Evolutionary conservation across 2,329 filamentous ascomycete genomes (phyloP).

Genomic region (Fusarium domesticum): DNA sequence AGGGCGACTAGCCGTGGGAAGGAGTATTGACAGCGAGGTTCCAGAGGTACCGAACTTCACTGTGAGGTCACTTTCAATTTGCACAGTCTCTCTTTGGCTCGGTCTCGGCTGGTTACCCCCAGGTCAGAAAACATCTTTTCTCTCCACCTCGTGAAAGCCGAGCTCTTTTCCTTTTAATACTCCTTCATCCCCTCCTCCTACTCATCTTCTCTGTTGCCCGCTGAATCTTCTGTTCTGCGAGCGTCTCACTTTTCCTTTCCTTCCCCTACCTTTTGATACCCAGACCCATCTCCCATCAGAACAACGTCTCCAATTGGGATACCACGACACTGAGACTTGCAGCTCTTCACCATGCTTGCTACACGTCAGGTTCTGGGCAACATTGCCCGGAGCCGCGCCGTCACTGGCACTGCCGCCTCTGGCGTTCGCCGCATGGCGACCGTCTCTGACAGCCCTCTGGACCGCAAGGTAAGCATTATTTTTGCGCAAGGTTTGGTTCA

Average conservation of each 20-base stretch:
- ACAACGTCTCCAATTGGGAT: conserved; percentile 18
- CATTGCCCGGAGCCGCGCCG: conserved; percentile 59
- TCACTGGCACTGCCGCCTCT: conserved; percentile 56
- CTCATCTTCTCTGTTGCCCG: conserved; percentile 7
- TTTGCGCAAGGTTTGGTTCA: too few species aligned
- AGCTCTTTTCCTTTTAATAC: conserved; percentile 30
- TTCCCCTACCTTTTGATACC: conserved; percentile 23
- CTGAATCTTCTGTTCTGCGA: conserved; percentile 18
- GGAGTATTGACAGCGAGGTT: conserved; percentile 4
- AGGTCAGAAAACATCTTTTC: conserved; percentile 26
- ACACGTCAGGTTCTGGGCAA: conserved; percentile 67
- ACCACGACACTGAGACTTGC: conserved; percentile 13
- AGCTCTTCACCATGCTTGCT: conserved; percentile 59
- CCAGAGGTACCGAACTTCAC: conserved; percentile 19
- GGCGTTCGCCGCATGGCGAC: conserved; percentile 75
- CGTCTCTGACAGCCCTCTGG: conserved; percentile 78
- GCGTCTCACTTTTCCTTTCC: conserved; percentile 22
- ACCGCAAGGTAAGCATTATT: conserved; percentile 68
- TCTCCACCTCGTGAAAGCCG: conserved; percentile 23
- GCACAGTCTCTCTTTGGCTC: conserved; percentile 19
- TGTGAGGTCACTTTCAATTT: conserved; percentile 15
- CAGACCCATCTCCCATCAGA: conserved; percentile 27
- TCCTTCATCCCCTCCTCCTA: conserved; percentile 17
- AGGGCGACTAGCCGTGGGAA: conserved; percentile 15
- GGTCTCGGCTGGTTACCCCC: conserved; percentile 23